Percentiles rank a stretch among this genome's conserved stretches.
Conservation (phyloP, 2,329 filamentous ascomycete species). For the Alternaria gansuensis region DNA sequence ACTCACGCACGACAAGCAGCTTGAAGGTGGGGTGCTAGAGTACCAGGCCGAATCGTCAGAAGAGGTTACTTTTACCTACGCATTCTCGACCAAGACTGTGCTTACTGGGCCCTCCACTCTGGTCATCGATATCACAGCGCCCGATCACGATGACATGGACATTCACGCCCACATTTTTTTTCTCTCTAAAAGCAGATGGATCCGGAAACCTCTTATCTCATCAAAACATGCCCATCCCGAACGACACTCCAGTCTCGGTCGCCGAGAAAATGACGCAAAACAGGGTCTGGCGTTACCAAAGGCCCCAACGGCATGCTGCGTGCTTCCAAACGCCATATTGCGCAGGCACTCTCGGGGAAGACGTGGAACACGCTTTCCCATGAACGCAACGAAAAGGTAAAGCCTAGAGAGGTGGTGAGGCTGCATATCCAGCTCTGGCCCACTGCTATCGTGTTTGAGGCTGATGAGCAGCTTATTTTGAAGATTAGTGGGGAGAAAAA, state of each 20-base stretch:
- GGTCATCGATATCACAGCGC: slow-evolving; percentile 54
- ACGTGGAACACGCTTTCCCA: neutral
- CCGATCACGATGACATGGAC: slow-evolving; percentile 55
- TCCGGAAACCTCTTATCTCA: slow-evolving; percentile 54
- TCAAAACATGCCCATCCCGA: slow-evolving; percentile 53
- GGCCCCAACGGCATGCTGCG: slow-evolving; percentile 25
- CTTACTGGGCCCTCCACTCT: slow-evolving; percentile 20
- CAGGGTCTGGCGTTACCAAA: slow-evolving; percentile 10
- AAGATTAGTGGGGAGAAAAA: slow-evolving; percentile 4
- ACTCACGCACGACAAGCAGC: neutral
- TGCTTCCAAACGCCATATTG: slow-evolving; percentile 9
- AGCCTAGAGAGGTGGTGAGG: slow-evolving; percentile 4
- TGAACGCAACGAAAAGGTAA: neutral
- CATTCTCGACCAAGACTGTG: neutral
- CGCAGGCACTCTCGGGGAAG: neutral
- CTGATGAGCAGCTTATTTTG: slow-evolving; percentile 10
- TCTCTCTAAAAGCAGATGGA: slow-evolving; percentile 25
- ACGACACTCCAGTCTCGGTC: neutral
- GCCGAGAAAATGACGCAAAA: slow-evolving; percentile 7
- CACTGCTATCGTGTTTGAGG: slow-evolving; percentile 17
- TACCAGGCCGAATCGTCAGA: neutral
- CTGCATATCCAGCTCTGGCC: slow-evolving; percentile 19
- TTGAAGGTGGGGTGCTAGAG: neutral
- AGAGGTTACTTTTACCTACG: slow-evolving; percentile 1
- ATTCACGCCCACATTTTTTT: slow-evolving; percentile 16